Base-by-base conservation (phyloP, 116 monocot genomes). In the Cymodocea nodosa region DNA sequence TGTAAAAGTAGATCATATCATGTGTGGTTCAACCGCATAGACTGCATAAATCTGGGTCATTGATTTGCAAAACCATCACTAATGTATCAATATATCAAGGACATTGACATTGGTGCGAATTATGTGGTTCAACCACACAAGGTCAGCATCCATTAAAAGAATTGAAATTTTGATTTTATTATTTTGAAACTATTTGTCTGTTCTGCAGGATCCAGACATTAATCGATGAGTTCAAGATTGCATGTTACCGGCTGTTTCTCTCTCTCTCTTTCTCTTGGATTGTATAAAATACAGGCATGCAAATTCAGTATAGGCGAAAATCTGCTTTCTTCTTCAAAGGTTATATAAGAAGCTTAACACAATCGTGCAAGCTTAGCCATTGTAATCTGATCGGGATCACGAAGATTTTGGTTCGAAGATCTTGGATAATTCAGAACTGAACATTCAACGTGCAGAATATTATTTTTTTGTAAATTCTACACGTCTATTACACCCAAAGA, bases 331-430 rank as follows among this genome's bases (percentile, higher is more conserved):
- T 51, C 23, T 63, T 22, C 63, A 9, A 39, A 15, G 13, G 7
- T 63, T 48, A 63, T 10, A 44, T n/a, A 63, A 17, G 39, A 5
- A 6, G 25, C 37, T 13, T 8, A 24, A 51, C 24, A 65, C 24
- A 65, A 15, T 50, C n/a, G 48, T 51, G 51, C 19, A 51, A 19
- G 6, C 50, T 8, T 15, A 51, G 12, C 40, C 17, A 19, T 51
- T 51, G 51, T 17, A 39, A 50, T 23, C 14, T 22, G 50, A 24
- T 50, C 40, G 23, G 68, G 44, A 68, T 68, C 68, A 49, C 68
- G 16, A 56, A 57, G 56, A 56, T 68, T 22, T 58, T 63, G 17
- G 11, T 62, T 63, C 20, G 2, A 49, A 48, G 39, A 61, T 63
- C 60, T 63, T 63, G 19, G 63, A 11, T 49, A n/a, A 49, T 8